Evolutionary conservation across 805 yeast genomes (phyloP), one percentile per base, ranked within the genome.

Genomic region (Wickerhamiella kurtzmanii): DNA sequence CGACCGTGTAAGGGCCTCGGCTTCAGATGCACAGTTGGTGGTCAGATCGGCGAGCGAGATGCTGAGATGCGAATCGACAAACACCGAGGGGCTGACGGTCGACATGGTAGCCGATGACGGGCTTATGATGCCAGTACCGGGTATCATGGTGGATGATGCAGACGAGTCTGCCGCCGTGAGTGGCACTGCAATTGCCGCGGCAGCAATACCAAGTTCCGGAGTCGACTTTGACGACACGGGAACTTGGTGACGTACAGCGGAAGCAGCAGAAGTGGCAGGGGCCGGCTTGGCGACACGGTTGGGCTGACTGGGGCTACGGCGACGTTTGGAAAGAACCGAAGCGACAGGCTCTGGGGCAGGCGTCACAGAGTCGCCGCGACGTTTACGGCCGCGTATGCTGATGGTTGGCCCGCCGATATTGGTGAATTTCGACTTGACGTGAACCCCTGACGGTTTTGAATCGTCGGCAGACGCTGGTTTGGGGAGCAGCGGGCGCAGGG

Each of bases 1-100:
- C 32, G 32, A 6, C 11, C 32, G 6, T 11, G 32, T 25, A 6
- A 25, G 11, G 9, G 32, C 11, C 32, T 25, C 32, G 9, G 32
- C 11, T 6, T 25, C 32, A 6, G 32, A 25, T 25, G 32, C 32
- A 25, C 32, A 25, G 32, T 25, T 25, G 6, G 41, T 38, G 9
- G 25, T 38, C 22, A 38, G 25, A 38, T 38, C 41, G 5, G 41
- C 41, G 8, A 38, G 41, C 16, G 41, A 18, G 8, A 38, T 18
- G 25, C 41, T 38, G 15, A 38, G 41, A 13, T 38, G 15, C 22
- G 41, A n/a, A 40, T 35, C 17, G 36, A 18, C 35, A 37, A 16
- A 40, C 39, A 47, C 36, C 21, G 39, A 22, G 20, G n/a, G 18
- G 35, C 25, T 41, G 21, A 36, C n/a, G 37, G 22, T 4, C 16